Evolutionary conservation across 1,284 basidiomycete species (phyloP), one percentile per base, ranked within the genome.

Genomic region (Trichosporon ovoides): DNA sequence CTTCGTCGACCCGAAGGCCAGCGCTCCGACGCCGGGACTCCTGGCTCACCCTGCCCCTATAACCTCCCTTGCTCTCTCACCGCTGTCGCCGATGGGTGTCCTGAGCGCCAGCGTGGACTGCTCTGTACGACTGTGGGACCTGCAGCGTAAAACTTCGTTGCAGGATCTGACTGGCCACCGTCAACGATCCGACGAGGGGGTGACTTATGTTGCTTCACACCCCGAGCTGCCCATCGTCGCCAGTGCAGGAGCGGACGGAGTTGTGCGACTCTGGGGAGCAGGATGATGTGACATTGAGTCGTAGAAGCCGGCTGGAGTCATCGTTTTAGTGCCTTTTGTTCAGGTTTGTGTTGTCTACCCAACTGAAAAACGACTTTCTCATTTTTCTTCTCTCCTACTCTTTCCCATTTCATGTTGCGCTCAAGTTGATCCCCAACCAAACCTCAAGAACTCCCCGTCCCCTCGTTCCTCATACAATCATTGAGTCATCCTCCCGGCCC

Each of bases 51-150:
- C 93, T 31, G 89, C 94, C 65, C 87, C 89, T 2, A 89, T 97
- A 50, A 96, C 92, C 5, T 91, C 89, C 22, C 78, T 98, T 33
- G 89, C 91, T 38, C 86, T 98, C 60, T 91, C 95, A 62, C 85
- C 90, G 0, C 81, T 38, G 84, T 94, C 75, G 3, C 73, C 75
- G 2, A 72, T 63, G 55, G 87, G 87, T 11, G 83, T 98, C 40
- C 87, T 93, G 3, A 93, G 92, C 1, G 90, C 88, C 38, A 89
- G 89, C 52, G 91, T 96, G 70, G 95, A 98, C 75, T 93, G 93
- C 73, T 93, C 91, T 18, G 81, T 93, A 46, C 87, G 95, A 20
- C 89, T 97, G 78, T 98, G 95, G 96, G 91, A 97, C 76, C 79
- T 97, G 56, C 83, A 61, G 19, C 73, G 71, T 37, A 71, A 78